Evolutionary conservation across 2,329 filamentous ascomycete genomes (phyloP), one percentile per base, ranked within the genome.

Genomic region (Epichloe coenophiala): DNA sequence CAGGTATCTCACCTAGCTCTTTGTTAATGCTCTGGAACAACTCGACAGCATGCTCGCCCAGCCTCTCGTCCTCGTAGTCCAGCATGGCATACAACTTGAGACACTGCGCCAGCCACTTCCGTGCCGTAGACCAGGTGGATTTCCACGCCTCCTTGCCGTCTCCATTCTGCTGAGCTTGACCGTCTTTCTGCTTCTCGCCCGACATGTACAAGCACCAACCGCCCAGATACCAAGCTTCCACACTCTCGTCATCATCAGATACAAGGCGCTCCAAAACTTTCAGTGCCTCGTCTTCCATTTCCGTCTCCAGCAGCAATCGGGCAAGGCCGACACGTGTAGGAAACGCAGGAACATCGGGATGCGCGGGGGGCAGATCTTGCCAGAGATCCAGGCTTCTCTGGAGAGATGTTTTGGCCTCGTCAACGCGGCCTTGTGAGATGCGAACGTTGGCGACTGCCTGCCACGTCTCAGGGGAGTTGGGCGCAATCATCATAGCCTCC

Each of bases 201-300:
- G 86, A 72, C 52, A 95, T 77, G 63, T 88, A 88, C 57, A 94
- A 75, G 59, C 88, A 90, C 87, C 91, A 97, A 4, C 93, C 94
- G 42, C 93, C 93, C 5, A 98, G 75, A 69, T 98, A 98, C 89
- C 90, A 96, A 17, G 88, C 86, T 68, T 98, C 93, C 19, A 98
- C 86, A 65, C 91, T 95, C 62, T 86, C 78, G 63, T 98, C 94
- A 58, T 98, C 91, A 64, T 98, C 93, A 37, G 78, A 74, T 39
- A 95, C 80, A 49, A 98, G 72, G 49, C 88, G 75, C 63, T 95
- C 88, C 49, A 96, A 72, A 3, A 97, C 89, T 51, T 86, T 80
- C 52, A 95, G 78, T 1, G 93, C 91, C 55, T 91, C 84, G 47
- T 84, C 77, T 65, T 94, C 84, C 80, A 95, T 80, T 55, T 83